phyloP scores from a whole-genome alignment of 2,329 filamentous ascomycete genomes.

The Fusarium circinatum region DNA sequence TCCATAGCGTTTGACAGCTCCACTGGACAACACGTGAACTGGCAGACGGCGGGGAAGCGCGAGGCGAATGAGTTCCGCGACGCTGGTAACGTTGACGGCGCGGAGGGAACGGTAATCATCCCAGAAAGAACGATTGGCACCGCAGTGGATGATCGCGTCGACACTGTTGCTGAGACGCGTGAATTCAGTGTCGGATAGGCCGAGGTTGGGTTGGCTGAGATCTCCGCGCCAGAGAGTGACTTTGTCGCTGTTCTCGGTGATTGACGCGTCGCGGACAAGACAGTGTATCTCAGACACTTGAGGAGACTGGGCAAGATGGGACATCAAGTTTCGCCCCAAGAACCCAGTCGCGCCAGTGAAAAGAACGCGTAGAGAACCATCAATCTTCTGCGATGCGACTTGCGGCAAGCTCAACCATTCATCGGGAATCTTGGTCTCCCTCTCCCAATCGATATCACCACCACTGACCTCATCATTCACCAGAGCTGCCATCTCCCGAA shows the following conservation, averaged over 20 bases:
- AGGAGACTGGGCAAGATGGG: slow-evolving; percentile 46
- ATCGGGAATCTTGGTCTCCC: background rate
- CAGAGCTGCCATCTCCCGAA: slow-evolving; percentile 52
- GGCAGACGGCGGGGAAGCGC: slow-evolving; percentile 36
- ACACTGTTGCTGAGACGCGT: slow-evolving; percentile 43
- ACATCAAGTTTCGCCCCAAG: slow-evolving; percentile 46
- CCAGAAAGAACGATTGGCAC: slow-evolving; percentile 49
- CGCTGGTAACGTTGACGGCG: slow-evolving; percentile 45
- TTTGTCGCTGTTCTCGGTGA: slow-evolving; percentile 30
- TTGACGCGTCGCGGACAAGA: slow-evolving; percentile 46
- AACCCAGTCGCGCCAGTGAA: slow-evolving; percentile 35
- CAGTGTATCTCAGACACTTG: slow-evolving; percentile 55
- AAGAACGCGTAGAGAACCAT: background rate
- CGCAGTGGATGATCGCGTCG: slow-evolving; percentile 63
- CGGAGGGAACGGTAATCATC: slow-evolving; percentile 47
- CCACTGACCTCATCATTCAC: background rate
- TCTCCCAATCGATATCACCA: slow-evolving; percentile 9
- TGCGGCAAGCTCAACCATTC: background rate
- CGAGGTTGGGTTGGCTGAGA: slow-evolving; percentile 49
- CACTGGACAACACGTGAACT: slow-evolving; percentile 51
- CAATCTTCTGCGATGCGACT: background rate
- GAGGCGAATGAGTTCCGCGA: slow-evolving; percentile 39
- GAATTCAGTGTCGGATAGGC: slow-evolving; percentile 48
- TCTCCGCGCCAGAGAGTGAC: slow-evolving; percentile 51
- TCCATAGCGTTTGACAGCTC: slow-evolving; percentile 1